Evolutionary conservation across 2,329 filamentous ascomycete genomes (phyloP).

Genomic region (Pseudopithomyces chartarum): DNA sequence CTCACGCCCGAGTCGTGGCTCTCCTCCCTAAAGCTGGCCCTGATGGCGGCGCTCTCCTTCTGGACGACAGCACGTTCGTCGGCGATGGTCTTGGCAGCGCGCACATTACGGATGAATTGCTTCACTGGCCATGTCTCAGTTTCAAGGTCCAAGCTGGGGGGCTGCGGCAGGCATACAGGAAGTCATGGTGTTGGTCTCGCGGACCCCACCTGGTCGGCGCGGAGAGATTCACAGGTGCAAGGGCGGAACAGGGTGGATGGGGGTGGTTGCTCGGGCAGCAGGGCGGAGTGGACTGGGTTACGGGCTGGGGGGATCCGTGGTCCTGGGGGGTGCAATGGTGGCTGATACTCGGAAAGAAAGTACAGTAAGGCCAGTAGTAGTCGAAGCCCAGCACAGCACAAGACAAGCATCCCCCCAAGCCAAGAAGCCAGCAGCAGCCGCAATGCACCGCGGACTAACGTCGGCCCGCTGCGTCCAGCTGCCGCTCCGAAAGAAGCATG

Average conservation of each 20-base stretch:
- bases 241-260: conserved; percentile 4
- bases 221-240: conserved; percentile 18
- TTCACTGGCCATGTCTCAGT: conserved; percentile 70
- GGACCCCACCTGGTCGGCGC: conserved; percentile 52
- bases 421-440: not conserved
- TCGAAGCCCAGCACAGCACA: too few species aligned
- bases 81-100: conserved; percentile 97
- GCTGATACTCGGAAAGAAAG: conserved; percentile 7
- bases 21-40: conserved; percentile 97
- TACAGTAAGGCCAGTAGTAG: too few species aligned
- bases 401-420: not conserved
- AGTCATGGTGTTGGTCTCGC: conserved; percentile 59
- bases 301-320: not conserved
- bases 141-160: conserved; percentile 27
- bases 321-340: not conserved
- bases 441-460: conserved; percentile 6
- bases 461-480: conserved; percentile 1
- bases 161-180: conserved; percentile 55
- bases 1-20: conserved; percentile 88
- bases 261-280: not conserved
- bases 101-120: conserved; percentile 99
- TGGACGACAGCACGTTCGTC: conserved; percentile 98
- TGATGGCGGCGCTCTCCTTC: conserved; percentile 97
- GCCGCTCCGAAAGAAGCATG: not conserved
- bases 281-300: not conserved